A percentile compares a stretch with the other conserved stretches of the same genome.
Conservation (phyloP, 108 stramenopile genomes). For the Aurantiochytrium sp. region DNA sequence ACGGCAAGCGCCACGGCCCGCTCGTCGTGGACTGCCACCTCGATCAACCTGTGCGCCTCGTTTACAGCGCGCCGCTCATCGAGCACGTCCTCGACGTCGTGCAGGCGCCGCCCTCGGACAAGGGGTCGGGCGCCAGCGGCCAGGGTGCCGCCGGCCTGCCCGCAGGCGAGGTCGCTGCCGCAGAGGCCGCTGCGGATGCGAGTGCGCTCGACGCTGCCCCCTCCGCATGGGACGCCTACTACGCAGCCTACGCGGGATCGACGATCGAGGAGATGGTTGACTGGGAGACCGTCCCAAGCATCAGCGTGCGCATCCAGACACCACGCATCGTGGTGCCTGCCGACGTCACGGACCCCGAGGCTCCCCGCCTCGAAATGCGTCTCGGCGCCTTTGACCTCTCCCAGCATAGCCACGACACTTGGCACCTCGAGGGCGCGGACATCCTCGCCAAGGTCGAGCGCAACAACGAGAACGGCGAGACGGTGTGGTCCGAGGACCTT, state of each 20-base stretch:
- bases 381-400: background rate
- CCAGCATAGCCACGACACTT: background rate
- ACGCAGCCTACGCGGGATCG: background rate
- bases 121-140: too few relatives aligned
- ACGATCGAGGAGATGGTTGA: background rate
- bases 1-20: background rate
- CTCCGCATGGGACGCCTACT: conserved; percentile 12
- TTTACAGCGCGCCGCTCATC: background rate
- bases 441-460: background rate
- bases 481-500: background rate
- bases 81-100: background rate
- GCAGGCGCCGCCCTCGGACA: too few relatives aligned
- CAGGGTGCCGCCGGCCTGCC: too few relatives aligned
- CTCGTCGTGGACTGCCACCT: background rate
- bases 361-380: background rate
- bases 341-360: background rate
- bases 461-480: background rate
- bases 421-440: background rate
- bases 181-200: background rate
- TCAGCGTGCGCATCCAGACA: background rate
- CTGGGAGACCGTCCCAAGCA: background rate
- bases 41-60: background rate
- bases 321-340: background rate
- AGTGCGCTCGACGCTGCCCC: background rate
- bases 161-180: background rate